Evolutionary conservation across 148 eudicot species (phyloP).

Genomic region (Drosera capensis): DNA sequence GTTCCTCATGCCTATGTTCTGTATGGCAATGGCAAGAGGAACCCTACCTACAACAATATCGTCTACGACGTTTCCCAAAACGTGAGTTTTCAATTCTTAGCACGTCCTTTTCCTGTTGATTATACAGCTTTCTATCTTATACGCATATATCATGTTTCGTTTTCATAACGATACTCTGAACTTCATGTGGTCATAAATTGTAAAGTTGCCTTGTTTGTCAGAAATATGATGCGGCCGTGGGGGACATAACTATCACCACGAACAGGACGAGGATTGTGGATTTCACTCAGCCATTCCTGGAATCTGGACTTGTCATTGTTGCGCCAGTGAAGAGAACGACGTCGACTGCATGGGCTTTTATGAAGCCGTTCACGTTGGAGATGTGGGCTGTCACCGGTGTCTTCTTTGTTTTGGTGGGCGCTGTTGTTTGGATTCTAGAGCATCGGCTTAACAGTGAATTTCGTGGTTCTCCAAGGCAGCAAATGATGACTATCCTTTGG

Average conservation of each 20-base stretch:
- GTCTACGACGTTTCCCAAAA: not conserved
- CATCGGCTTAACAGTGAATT: conserved; percentile 26
- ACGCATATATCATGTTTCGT: too few relatives aligned
- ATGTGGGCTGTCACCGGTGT: too few relatives aligned
- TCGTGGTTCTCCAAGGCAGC: conserved; percentile 28
- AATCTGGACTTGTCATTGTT: conserved; percentile 32
- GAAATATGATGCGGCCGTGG: conserved; percentile 34
- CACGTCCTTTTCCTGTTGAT: too few relatives aligned
- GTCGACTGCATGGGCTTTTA: conserved; percentile 22
- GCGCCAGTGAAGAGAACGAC: conserved; percentile 18
- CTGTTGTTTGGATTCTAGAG: conserved; percentile 23
- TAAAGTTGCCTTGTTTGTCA: conserved; percentile 5
- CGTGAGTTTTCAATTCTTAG: conserved; percentile 3
- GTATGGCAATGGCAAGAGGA: conserved; percentile 6
- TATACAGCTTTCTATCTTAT: too few relatives aligned
- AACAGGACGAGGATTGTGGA: conserved; percentile 23
- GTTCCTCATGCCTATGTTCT: conserved; percentile 3
- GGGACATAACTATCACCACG: conserved; percentile 23
- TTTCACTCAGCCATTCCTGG: conserved; percentile 28
- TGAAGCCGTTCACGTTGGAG: conserved; percentile 19
- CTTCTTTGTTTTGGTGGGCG: conserved; percentile 15
- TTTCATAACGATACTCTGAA: not conserved
- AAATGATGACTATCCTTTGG: conserved; percentile 18
- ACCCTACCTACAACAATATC: conserved; percentile 7
- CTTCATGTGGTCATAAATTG: not conserved